Base-by-base conservation (phyloP, 1,284 basidiomycete genomes). In the Trichosporon sp. region DNA sequence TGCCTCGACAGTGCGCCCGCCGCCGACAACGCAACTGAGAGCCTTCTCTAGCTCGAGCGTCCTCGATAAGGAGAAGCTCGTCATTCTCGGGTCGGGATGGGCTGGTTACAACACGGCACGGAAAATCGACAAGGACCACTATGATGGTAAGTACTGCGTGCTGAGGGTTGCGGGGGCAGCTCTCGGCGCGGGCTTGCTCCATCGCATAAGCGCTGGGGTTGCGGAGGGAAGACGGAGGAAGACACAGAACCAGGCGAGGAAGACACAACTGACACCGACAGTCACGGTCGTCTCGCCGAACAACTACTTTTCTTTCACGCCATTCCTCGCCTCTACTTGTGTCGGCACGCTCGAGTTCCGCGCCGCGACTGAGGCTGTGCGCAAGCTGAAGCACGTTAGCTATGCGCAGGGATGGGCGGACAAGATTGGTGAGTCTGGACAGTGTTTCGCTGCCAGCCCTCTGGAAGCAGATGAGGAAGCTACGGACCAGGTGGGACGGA, bases 1-100 rank as follows among this genome's bases (percentile, higher is more conserved):
- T 11, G 43, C 43, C 16, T n/a, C 38, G 38, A 40, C 38, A 40
- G n/a, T 26, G 26, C 26, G 26, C 26, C 26, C 26, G 26, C 26
- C 26, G 26, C 26, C 26, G 26, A 26, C 26, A 26, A 26, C 26
- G 26, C 26, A 26, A 26, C 26, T 26, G 26, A 26, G 26, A 2
- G 26, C 26, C 26, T 70, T 70, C 61, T 6, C 59, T 8, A 21
- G 63, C 11, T 37, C 67, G 7, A 6, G 12, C 7, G 40, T 14
- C 0, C n/a, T 35, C 1, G 65, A 21, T 2, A 73, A 71, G 43
- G 72, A 73, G 61, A 64, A 51, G 43, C 68, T 94, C 31, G 89
- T 94, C n/a, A 90, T 94, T 70, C 85, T 94, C 0, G 92, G 93
- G 1, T 91, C 90, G 7, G 92, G 92, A 26, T 94, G 92, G 92